Conservation (phyloP, 805 yeast genomes). For the Candida bentonensis region DNA sequence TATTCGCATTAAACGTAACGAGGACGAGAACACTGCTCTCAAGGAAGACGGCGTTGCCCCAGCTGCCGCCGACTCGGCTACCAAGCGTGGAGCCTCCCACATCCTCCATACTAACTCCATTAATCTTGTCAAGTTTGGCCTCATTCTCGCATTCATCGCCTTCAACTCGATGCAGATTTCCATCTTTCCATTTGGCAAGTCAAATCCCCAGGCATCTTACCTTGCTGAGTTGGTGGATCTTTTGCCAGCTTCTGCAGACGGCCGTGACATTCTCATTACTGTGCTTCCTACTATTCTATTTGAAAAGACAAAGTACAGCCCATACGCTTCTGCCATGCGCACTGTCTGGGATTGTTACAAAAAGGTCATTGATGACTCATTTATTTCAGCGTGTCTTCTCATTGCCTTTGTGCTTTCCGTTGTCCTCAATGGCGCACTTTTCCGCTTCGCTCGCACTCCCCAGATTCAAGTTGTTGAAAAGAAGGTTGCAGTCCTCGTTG, state of each 20-base stretch:
- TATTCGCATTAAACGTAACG: constrained; percentile 67
- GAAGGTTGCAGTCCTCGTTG: constrained; percentile 18
- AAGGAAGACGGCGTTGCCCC: constrained; percentile 87
- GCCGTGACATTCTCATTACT: constrained; percentile 18
- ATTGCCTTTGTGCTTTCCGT: constrained; percentile 62
- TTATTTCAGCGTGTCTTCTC: constrained; percentile 64
- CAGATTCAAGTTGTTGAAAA: constrained; percentile 20
- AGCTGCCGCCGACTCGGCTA: constrained; percentile 39
- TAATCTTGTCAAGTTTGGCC: constrained; percentile 15
- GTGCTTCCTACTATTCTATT: constrained; percentile 26
- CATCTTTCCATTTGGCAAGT: constrained; percentile 18
- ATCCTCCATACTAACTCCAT: constrained; percentile 6
- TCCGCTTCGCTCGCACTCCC: constrained; percentile 52
- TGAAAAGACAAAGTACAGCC: constrained; percentile 9
- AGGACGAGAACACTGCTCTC: constrained; percentile 60
- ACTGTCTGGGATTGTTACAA: constrained; percentile 42
- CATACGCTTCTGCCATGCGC: constrained; percentile 24
- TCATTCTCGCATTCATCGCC: constrained; percentile 21
- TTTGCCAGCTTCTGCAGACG: constrained; percentile 8
- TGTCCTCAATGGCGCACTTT: constrained; percentile 67
- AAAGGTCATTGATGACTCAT: constrained; percentile 60
- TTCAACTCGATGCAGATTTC: constrained; percentile 25
- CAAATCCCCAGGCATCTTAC: constrained; percentile 7
- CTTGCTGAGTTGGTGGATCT: constrained; percentile 5
- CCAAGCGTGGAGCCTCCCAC: constrained; percentile 9